A percentile compares a stretch with the other conserved stretches of the same genome.
These are phyloP conservation scores for Mycena albidolilacea DNA, from an alignment of 768 basidiomycete species.

Conservation along the genomic window DNA sequence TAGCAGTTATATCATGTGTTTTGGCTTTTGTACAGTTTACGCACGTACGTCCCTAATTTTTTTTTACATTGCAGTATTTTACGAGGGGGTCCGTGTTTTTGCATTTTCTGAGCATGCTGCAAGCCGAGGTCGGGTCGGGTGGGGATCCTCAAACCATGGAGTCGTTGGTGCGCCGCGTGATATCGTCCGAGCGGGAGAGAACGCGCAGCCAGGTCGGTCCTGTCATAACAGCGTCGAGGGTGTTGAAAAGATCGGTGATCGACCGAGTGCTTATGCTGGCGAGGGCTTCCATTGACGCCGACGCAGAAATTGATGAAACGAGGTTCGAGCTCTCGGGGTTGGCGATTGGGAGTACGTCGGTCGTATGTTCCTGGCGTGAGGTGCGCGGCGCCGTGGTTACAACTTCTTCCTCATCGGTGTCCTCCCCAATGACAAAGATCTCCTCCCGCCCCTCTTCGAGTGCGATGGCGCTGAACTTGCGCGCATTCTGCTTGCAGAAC, in stretches of 20 bases:
- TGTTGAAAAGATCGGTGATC: conserved; percentile 23
- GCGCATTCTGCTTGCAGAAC: background rate
- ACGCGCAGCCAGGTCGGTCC: conserved; percentile 20
- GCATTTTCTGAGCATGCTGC: background rate
- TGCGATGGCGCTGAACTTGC: conserved; percentile 21
- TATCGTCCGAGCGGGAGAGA: conserved; percentile 21
- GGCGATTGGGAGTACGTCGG: background rate
- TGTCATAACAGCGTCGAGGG: conserved; percentile 23
- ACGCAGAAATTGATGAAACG: conserved; percentile 33
- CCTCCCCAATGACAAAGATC: conserved; percentile 1
- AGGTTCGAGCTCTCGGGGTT: background rate
- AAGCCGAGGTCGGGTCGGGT: background rate
- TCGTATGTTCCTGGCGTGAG: background rate
- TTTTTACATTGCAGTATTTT: background rate
- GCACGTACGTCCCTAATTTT: background rate
- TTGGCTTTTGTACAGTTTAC: background rate
- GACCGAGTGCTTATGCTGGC: conserved; percentile 30
- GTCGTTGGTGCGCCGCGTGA: conserved; percentile 16
- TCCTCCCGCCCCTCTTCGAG: background rate
- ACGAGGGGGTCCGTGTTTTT: background rate
- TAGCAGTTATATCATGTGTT: background rate
- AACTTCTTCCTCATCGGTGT: background rate
- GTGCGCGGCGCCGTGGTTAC: background rate
- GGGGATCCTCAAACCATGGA: conserved; percentile 5
- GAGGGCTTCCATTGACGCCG: conserved; percentile 29